A percentile compares a stretch with the other conserved stretches of the same genome.
Conservation (phyloP, 345 rosid species). For the Rhizophora apiculata region DNA sequence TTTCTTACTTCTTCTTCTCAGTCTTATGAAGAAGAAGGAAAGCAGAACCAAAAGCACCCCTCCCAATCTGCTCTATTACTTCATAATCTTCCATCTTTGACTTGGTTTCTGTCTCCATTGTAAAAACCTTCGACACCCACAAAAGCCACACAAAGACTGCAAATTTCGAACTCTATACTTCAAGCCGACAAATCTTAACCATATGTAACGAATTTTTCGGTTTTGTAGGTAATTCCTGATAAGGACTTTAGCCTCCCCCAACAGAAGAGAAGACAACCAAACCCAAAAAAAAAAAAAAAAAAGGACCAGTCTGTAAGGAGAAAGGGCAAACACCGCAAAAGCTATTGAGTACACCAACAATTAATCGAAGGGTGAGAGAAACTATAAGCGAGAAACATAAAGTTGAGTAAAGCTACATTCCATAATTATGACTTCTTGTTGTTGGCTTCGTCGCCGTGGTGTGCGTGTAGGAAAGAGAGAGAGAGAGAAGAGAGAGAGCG, state of each 20-base stretch:
- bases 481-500: constrained; percentile 9
- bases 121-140: constrained; percentile 22
- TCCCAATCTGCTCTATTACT: constrained; percentile 81
- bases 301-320: neutral
- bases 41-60: constrained; percentile 82
- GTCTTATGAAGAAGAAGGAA: constrained; percentile 74
- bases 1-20: constrained; percentile 62
- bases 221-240: neutral
- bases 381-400: constrained; percentile 20
- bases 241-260: neutral
- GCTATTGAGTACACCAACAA: neutral
- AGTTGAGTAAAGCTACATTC: constrained; percentile 34
- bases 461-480: neutral
- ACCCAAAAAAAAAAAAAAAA: neutral
- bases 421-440: constrained; percentile 23
- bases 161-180: constrained; percentile 3
- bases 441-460: neutral
- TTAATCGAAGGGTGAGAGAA: constrained; percentile 3
- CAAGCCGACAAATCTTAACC: neutral
- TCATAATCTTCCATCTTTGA: constrained; percentile 73
- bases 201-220: neutral
- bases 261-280: no score
- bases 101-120: constrained; percentile 53
- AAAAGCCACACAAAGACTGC: neutral
- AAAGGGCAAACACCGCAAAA: neutral